phyloP scores from a whole-genome alignment of 371 early-diverging fungal species.

The Syncephalastrum monosporum region DNA sequence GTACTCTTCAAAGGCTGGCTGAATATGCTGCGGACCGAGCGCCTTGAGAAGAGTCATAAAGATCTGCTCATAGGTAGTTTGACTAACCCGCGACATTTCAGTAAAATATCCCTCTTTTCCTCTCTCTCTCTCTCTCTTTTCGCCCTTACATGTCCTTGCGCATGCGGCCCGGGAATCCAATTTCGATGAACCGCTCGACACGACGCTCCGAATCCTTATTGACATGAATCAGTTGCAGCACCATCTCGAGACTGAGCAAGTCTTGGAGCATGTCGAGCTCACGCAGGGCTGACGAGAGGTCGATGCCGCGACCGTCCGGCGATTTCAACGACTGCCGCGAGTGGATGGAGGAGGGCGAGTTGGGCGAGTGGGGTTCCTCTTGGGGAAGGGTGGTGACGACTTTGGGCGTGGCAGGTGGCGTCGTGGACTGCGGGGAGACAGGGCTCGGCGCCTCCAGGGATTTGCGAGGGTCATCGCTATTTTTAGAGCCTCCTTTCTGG shows the following conservation, averaged over 20 bases:
- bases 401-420: conserved; percentile 21
- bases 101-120: neutral
- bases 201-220: conserved; percentile 82
- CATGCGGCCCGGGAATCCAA: conserved; percentile 31
- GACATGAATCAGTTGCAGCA: conserved; percentile 74
- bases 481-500: conserved; percentile 9
- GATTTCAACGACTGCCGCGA: conserved; percentile 18
- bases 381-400: conserved; percentile 1
- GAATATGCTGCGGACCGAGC: conserved; percentile 65
- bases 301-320: conserved; percentile 9
- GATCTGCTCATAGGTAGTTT: conserved; percentile 60
- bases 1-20: conserved; percentile 67
- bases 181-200: conserved; percentile 28
- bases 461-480: neutral
- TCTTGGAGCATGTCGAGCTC: conserved; percentile 60
- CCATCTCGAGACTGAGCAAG: conserved; percentile 74
- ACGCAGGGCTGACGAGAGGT: conserved; percentile 11
- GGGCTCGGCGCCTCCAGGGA: neutral
- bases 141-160: conserved; percentile 21
- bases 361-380: conserved; percentile 3
- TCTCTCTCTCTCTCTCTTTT: neutral
- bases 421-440: conserved; percentile 14
- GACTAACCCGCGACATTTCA: conserved; percentile 13
- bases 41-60: conserved; percentile 60
- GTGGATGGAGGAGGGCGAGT: conserved; percentile 4